Evolutionary conservation across 306 rosid genomes (phyloP).

Genomic region (Prunus mira): DNA sequence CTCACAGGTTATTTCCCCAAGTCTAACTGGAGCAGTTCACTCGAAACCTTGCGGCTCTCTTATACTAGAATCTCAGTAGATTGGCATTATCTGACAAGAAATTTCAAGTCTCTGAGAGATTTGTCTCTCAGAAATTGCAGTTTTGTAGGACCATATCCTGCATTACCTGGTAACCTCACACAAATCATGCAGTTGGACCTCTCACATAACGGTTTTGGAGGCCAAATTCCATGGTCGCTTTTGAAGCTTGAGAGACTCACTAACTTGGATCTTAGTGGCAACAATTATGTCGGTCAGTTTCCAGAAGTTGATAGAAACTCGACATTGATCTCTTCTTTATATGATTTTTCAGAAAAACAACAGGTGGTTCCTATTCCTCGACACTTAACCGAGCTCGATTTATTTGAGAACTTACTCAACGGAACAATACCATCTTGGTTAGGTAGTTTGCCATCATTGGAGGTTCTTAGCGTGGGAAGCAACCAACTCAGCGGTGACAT

Average conservation of each 20-base stretch:
- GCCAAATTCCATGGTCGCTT: neutral
- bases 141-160: neutral
- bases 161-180: neutral
- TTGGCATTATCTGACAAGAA: too few species aligned
- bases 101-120: neutral
- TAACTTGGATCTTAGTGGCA: neutral
- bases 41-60: too few species aligned
- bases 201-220: neutral
- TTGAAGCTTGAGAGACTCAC: neutral
- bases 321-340: neutral
- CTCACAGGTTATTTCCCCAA: neutral
- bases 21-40: too few species aligned
- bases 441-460: neutral
- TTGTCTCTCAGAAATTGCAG: neutral
- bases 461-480: too few species aligned
- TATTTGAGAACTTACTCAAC: neutral
- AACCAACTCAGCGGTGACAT: neutral
- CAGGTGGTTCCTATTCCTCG: neutral
- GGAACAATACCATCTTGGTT: constrained; percentile 23
- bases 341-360: neutral
- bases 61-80: too few species aligned
- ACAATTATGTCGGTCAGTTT: constrained; percentile 7
- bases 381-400: neutral
- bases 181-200: neutral
- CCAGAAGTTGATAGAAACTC: neutral